These are phyloP conservation scores for Aspergillus neoniger DNA, from an alignment of 2,329 filamentous ascomycete species.

Conservation along the genomic window DNA sequence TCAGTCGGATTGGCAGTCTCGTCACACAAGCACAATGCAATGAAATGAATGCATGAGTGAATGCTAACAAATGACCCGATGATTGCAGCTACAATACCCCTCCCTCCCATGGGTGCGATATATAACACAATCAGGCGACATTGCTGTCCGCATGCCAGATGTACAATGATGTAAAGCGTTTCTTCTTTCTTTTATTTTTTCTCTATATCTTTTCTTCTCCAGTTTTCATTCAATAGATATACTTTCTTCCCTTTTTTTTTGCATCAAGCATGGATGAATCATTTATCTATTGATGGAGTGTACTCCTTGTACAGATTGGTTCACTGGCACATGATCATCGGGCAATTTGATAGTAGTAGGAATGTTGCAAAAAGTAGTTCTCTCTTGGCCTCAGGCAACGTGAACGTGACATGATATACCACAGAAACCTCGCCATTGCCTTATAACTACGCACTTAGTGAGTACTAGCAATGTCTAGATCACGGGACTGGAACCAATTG, in stretches of 20 bases:
- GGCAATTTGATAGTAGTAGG: too few species aligned
- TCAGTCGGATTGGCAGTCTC: not conserved
- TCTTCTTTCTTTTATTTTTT: constrained; percentile 6
- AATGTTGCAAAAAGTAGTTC: too few species aligned
- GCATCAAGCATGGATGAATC: too few species aligned
- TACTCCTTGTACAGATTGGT: not conserved
- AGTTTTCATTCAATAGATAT: constrained; percentile 15
- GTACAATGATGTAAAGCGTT: constrained; percentile 60
- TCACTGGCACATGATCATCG: too few species aligned
- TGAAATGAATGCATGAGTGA: too few species aligned
- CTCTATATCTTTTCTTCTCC: constrained; percentile 4
- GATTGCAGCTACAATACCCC: constrained; percentile 84
- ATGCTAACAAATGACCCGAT: not conserved
- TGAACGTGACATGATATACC: too few species aligned
- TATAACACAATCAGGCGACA: constrained; percentile 97
- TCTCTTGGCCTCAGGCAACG: too few species aligned
- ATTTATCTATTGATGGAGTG: not conserved
- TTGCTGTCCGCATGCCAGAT: constrained; percentile 92
- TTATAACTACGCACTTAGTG: too few species aligned
- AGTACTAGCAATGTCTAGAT: too few species aligned
- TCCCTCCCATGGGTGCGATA: constrained; percentile 97
- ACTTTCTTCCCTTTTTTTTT: not conserved
- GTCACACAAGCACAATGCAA: not conserved
- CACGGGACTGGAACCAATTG: too few species aligned
- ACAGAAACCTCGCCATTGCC: too few species aligned